These are phyloP conservation scores for Coffea canephora DNA, from an alignment of 257 asterid species.

Conservation along the genomic window DNA sequence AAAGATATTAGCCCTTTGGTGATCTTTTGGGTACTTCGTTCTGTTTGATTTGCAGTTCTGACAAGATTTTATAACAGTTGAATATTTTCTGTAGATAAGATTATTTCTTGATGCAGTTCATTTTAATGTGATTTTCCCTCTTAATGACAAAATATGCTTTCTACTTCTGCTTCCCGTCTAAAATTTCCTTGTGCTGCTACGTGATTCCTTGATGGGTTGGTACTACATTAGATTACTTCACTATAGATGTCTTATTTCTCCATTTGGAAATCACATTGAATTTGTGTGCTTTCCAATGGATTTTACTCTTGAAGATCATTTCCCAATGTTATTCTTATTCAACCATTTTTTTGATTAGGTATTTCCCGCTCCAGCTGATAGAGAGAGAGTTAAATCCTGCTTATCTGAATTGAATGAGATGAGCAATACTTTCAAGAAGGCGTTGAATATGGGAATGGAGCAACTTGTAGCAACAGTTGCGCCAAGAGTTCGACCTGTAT, in stretches of 20 bases:
- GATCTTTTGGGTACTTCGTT: not conserved
- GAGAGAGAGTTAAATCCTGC: constrained; percentile 87
- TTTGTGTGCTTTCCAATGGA: not conserved
- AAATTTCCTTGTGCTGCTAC: not conserved
- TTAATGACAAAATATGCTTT: not conserved
- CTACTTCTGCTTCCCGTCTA: not conserved
- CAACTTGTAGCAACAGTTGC: constrained; percentile 75
- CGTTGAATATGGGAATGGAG: constrained; percentile 67
- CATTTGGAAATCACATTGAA: too few species aligned
- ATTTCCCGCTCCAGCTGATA: constrained; percentile 74
- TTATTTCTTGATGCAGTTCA: not conserved
- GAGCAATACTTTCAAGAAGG: constrained; percentile 78
- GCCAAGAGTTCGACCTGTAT: constrained; percentile 78
- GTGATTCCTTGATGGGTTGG: not conserved
- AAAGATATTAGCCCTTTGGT: not conserved
- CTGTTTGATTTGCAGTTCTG: not conserved
- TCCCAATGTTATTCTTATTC: not conserved
- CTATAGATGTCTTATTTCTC: too few species aligned
- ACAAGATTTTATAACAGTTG: not conserved
- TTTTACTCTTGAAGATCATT: not conserved
- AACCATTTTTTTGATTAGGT: constrained; percentile 41
- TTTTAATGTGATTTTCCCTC: not conserved
- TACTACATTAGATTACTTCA: not conserved
- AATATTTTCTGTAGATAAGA: not conserved
- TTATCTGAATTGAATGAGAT: constrained; percentile 82